Evolutionary conservation across 2,329 filamentous ascomycete genomes (phyloP).

Genomic region (Dactylellina parvicollis): DNA sequence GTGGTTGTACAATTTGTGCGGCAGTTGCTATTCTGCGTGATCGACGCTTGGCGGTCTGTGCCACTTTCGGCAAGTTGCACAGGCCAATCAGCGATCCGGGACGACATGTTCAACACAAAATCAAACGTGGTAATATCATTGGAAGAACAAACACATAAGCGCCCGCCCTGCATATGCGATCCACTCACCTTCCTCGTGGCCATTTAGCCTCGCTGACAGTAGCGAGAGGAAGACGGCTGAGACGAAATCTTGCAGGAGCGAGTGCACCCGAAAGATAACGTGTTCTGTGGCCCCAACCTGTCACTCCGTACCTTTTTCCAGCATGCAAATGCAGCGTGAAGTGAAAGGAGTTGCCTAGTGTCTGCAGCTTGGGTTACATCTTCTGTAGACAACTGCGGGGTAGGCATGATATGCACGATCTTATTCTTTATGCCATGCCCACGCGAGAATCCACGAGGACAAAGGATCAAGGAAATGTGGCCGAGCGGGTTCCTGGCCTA

Average conservation of each 20-base stretch:
- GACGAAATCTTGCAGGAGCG: slow-evolving; percentile 29
- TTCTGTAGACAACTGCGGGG: slow-evolving; percentile 33
- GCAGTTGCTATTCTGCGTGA: slow-evolving; percentile 30
- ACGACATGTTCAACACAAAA: slow-evolving; percentile 47
- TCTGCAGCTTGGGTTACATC: slow-evolving; percentile 48
- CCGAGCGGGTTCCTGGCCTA: background rate
- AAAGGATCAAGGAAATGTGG: slow-evolving; percentile 25
- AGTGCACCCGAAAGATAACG: slow-evolving; percentile 29
- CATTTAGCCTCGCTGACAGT: slow-evolving; percentile 53
- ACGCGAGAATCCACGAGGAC: slow-evolving; percentile 27
- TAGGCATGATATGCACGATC: slow-evolving; percentile 30
- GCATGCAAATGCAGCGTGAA: slow-evolving; percentile 22
- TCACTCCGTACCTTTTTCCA: slow-evolving; percentile 6
- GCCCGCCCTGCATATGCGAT: slow-evolving; percentile 31
- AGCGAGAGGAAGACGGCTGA: slow-evolving; percentile 44
- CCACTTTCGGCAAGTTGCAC: slow-evolving; percentile 46
- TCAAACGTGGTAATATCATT: slow-evolving; percentile 45
- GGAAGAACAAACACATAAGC: slow-evolving; percentile 41
- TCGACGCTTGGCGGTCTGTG: slow-evolving; percentile 36
- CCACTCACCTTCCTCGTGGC: slow-evolving; percentile 43
- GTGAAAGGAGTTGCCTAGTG: slow-evolving; percentile 43
- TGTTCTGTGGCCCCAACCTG: slow-evolving; percentile 2
- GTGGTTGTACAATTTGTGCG: background rate
- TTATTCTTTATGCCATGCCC: slow-evolving; percentile 43
- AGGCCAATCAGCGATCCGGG: slow-evolving; percentile 51